Evolutionary conservation across 345 rosid species (phyloP).

Genomic region (Heritiera littoralis): DNA sequence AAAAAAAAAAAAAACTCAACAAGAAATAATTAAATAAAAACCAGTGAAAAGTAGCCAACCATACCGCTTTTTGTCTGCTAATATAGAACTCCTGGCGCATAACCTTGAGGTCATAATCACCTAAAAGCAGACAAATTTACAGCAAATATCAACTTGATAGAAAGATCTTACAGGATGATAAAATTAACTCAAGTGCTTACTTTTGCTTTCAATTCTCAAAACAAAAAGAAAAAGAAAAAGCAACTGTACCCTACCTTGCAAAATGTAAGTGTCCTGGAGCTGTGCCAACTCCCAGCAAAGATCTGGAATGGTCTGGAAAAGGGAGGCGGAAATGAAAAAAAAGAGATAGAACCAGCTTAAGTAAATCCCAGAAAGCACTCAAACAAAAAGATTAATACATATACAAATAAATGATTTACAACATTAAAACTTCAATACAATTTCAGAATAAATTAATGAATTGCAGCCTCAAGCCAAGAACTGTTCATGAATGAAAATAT

Average conservation of each 20-base stretch:
- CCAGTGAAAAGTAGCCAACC: constrained; percentile 15
- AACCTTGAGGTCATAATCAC: constrained; percentile 96
- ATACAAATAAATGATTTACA: not conserved
- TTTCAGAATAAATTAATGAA: not conserved
- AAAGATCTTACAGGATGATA: constrained; percentile 18
- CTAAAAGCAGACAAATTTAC: constrained; percentile 38
- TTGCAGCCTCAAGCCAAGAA: not conserved
- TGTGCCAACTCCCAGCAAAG: constrained; percentile 97
- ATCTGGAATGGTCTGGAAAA: constrained; percentile 76
- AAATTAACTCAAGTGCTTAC: not conserved
- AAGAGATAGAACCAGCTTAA: not conserved
- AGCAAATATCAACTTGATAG: not conserved
- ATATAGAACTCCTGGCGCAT: constrained; percentile 92
- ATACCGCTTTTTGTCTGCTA: constrained; percentile 77
- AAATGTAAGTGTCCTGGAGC: constrained; percentile 87
- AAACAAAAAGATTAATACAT: constrained; percentile 1
- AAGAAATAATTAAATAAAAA: not conserved
- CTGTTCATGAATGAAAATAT: not conserved
- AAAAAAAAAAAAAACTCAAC: too few relatives aligned
- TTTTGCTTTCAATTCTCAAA: constrained; percentile 9
- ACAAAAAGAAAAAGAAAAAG: constrained; percentile 13
- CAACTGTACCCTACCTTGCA: constrained; percentile 59
- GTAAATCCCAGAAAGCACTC: not conserved
- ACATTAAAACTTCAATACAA: not conserved
- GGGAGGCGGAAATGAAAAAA: constrained; percentile 9